These are phyloP conservation scores for Spiromastix sp. DNA, from an alignment of 2,329 filamentous ascomycete species.

Conservation along the genomic window DNA sequence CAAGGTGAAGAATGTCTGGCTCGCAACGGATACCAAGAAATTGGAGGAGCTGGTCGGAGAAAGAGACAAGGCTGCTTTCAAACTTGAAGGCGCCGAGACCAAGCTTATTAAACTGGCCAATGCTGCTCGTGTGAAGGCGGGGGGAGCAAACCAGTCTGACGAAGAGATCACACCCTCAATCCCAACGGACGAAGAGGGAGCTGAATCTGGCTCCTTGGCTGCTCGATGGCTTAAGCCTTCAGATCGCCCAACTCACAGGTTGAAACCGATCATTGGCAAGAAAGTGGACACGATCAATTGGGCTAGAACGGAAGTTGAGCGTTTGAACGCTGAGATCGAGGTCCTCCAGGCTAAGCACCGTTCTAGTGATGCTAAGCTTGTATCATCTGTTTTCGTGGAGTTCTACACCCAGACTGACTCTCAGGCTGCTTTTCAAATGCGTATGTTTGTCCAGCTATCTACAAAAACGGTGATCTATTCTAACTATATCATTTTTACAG, in stretches of 20 bases:
- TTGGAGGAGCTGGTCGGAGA: slow-evolving; percentile 73
- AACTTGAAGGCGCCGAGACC: slow-evolving; percentile 78
- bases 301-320: slow-evolving; percentile 67
- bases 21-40: slow-evolving; percentile 64
- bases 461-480: neutral
- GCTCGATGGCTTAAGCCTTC: slow-evolving; percentile 58
- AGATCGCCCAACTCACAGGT: slow-evolving; percentile 65
- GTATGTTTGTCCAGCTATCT: slow-evolving; percentile 11
- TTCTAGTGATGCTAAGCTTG: slow-evolving; percentile 51
- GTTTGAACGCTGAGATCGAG: slow-evolving; percentile 62
- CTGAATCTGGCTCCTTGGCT: slow-evolving; percentile 47
- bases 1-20: slow-evolving; percentile 74
- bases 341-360: slow-evolving; percentile 58
- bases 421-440: slow-evolving; percentile 72
- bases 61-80: slow-evolving; percentile 67
- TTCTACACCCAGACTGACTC: slow-evolving; percentile 75
- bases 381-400: slow-evolving; percentile 81
- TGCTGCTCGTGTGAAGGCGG: slow-evolving; percentile 55
- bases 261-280: slow-evolving; percentile 63
- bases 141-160: slow-evolving; percentile 46
- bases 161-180: slow-evolving; percentile 19
- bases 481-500: slow-evolving; percentile 15
- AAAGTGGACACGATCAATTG: slow-evolving; percentile 94
- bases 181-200: slow-evolving; percentile 42
- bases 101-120: slow-evolving; percentile 74